These are phyloP conservation scores for Citrus sp. DNA, from an alignment of 345 rosid species.

Conservation along the genomic window DNA sequence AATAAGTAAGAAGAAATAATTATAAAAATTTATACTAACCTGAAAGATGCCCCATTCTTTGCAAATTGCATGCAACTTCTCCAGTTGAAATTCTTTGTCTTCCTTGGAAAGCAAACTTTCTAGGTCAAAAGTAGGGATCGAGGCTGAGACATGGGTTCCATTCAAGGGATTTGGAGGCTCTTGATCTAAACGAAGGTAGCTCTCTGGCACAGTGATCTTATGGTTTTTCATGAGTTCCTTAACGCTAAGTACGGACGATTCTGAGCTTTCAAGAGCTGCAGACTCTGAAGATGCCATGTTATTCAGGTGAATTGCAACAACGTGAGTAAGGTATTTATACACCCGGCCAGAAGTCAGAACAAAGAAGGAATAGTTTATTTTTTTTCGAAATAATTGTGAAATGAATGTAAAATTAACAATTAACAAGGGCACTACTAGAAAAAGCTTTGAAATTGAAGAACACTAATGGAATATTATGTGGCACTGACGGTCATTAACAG, in stretches of 20 bases:
- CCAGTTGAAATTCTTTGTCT: constrained; percentile 13
- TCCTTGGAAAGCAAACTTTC: constrained; percentile 19
- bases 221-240: constrained; percentile 32
- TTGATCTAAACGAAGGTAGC: constrained; percentile 9
- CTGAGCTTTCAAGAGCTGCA: neutral
- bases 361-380: neutral
- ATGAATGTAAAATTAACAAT: neutral
- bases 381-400: neutral
- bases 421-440: neutral
- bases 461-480: too few species aligned
- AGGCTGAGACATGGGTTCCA: neutral
- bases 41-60: constrained; percentile 44
- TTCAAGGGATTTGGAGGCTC: neutral
- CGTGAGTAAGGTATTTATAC: neutral
- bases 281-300: constrained; percentile 13
- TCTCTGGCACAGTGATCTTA: constrained; percentile 15
- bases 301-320: neutral
- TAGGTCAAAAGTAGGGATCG: constrained; percentile 28
- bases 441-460: neutral
- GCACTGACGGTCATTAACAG: neutral
- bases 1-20: too few species aligned
- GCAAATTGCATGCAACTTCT: constrained; percentile 25
- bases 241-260: neutral
- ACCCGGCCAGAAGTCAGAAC: neutral
- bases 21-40: constrained; percentile 15